Base-by-base conservation (phyloP, 805 yeast species). In the Candida saitoana region DNA sequence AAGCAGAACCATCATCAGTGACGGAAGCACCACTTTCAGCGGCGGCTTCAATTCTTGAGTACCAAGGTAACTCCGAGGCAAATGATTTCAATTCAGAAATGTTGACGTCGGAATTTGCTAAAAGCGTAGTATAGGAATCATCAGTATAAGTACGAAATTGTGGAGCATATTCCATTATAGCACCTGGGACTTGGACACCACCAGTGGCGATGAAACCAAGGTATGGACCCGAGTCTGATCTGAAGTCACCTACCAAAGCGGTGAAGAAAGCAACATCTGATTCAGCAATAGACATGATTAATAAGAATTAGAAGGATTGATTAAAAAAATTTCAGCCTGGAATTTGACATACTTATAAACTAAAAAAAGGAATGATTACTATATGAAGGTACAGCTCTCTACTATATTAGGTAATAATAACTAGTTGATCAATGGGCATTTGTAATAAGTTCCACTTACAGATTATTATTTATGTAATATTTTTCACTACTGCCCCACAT, bases 1-100 rank as follows among this genome's bases (percentile, higher is more conserved):
- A 19, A 16, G 40, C 40, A 15, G 40, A 18, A 39, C 34, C 39
- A 33, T 18, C 44, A 12, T 29, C 32, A 27, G 36, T 24, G 17
- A 46, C 39, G 14, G 37, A 45, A 45, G 37, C 45, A 24, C 36
- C 42, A n/a, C 39, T 8, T 4, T 38, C 48, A 6, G 50, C 46
- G 22, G 44, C 52, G 12, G 48, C 48, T 25, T 41, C 51, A 22
- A 58, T 42, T 34, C 63, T 51, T 5, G 57, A 50, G 55, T 58
- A 66, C 73, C 73, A 68, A 14, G 69, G 71, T 43, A 68, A 56
- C 18, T 52, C 47, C 11, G 69, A 62, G 29, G 70, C 73, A 50
- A 51, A 67, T 2, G 49, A 39, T 45, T 52, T 57, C 43, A 67
- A 52, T 25, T 43, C 47, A 18, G 45, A 42, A 42, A 62, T 47